phyloP scores from a whole-genome alignment of 2,329 filamentous ascomycete species.

The Diaporthe nobilis region DNA sequence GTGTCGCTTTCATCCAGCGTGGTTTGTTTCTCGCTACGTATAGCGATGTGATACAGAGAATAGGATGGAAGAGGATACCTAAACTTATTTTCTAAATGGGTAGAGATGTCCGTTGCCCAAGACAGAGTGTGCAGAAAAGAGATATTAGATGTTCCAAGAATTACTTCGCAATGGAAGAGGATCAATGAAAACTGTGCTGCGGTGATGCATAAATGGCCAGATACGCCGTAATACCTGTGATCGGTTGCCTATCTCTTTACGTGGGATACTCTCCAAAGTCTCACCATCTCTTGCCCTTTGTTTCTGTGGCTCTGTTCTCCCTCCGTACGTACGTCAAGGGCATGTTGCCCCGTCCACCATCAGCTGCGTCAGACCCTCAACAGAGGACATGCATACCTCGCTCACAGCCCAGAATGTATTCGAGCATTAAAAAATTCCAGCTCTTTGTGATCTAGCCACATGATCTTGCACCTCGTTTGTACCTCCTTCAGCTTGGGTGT shows the following conservation, averaged over 20 bases:
- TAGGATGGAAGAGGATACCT: background rate
- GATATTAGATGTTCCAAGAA: background rate
- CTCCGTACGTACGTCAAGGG: no score
- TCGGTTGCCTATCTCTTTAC: background rate
- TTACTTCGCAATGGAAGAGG: background rate
- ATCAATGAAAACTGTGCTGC: background rate
- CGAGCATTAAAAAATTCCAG: background rate
- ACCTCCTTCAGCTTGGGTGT: background rate
- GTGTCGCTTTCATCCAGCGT: background rate
- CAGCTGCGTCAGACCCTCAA: background rate
- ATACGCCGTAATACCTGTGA: no score
- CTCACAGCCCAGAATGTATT: background rate
- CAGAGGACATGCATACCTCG: background rate
- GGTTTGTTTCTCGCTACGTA: background rate
- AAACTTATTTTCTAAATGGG: background rate
- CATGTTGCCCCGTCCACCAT: background rate
- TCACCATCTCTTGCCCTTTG: background rate
- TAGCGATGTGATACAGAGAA: background rate
- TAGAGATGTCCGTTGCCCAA: background rate
- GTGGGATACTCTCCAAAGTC: background rate
- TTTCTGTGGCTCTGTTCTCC: background rate
- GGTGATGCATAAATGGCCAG: no score
- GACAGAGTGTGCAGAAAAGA: background rate
- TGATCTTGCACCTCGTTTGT: background rate
- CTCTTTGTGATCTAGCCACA: background rate